These are phyloP conservation scores for Triangularia verruculosa DNA, from an alignment of 2,329 filamentous ascomycete species.

Conservation along the genomic window DNA sequence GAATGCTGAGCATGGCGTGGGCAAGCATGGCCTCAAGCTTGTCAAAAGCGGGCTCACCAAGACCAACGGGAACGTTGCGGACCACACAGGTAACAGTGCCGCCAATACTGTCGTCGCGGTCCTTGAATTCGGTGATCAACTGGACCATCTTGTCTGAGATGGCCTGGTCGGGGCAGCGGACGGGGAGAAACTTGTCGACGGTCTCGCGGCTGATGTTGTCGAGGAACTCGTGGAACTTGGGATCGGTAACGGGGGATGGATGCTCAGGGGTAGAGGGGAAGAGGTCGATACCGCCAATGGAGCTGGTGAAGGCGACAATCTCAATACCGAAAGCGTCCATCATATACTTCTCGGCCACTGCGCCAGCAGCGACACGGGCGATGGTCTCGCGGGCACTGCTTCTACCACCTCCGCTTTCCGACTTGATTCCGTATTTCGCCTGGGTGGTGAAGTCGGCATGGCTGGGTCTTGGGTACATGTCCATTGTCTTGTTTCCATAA, in stretches of 20 bases:
- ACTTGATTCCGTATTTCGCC: conserved; percentile 95
- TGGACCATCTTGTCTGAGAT: conserved; percentile 71
- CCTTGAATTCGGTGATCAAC: conserved; percentile 72
- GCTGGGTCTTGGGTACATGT: conserved; percentile 83
- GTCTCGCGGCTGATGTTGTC: conserved; percentile 68
- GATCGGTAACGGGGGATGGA: conserved; percentile 69
- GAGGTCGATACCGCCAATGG: conserved; percentile 75
- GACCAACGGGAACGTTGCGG: conserved; percentile 75
- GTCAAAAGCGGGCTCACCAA: conserved; percentile 93
- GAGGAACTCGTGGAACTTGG: conserved; percentile 72
- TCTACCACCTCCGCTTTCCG: conserved; percentile 82
- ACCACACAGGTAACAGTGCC: conserved; percentile 95
- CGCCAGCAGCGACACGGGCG: conserved; percentile 84
- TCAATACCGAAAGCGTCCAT: conserved; percentile 76
- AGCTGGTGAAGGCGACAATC: conserved; percentile 87
- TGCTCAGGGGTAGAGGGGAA: conserved; percentile 68
- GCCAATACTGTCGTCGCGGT: conserved; percentile 83
- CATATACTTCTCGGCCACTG: conserved; percentile 92
- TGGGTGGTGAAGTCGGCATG: conserved; percentile 98
- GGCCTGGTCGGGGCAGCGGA: conserved; percentile 74
- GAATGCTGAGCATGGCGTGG: conserved; percentile 93
- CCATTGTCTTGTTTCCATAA: conserved; percentile 87
- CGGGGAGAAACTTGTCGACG: conserved; percentile 81
- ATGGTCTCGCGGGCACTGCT: conserved; percentile 95
- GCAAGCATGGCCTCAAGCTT: conserved; percentile 90